Evolutionary conservation across 2,329 filamentous ascomycete species (phyloP).

Genomic region (Cucurbitaria berberidis): DNA sequence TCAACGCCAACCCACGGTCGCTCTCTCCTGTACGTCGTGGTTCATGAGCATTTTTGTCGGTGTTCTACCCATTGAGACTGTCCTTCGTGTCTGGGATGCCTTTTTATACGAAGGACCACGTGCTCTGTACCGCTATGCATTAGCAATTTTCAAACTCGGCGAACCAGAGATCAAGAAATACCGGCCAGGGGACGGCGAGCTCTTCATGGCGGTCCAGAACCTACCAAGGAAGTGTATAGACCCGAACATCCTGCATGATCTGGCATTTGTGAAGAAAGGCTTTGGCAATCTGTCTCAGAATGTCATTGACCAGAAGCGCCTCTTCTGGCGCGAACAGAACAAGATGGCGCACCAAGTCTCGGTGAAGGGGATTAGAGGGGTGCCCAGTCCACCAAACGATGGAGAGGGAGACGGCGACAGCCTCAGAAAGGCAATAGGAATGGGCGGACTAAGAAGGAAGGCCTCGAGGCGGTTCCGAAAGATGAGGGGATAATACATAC

Average conservation of each 20-base stretch:
- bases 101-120: slow-evolving; percentile 96
- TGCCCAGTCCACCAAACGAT: slow-evolving; percentile 9
- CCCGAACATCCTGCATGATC: slow-evolving; percentile 79
- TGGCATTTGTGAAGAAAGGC: slow-evolving; percentile 80
- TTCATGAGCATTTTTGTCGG: slow-evolving; percentile 98
- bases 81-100: slow-evolving; percentile 90
- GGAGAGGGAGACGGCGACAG: slow-evolving; percentile 33
- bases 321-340: slow-evolving; percentile 45
- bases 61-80: slow-evolving; percentile 88
- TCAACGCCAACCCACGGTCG: slow-evolving; percentile 79
- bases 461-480: slow-evolving; percentile 33
- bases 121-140: slow-evolving; percentile 87
- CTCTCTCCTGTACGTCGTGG: slow-evolving; percentile 92
- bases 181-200: slow-evolving; percentile 88
- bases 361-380: slow-evolving; percentile 22
- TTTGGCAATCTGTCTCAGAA: slow-evolving; percentile 83
- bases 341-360: slow-evolving; percentile 32
- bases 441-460: slow-evolving; percentile 28
- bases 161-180: slow-evolving; percentile 76
- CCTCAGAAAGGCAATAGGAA: slow-evolving; percentile 24
- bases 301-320: slow-evolving; percentile 75
- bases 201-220: slow-evolving; percentile 91
- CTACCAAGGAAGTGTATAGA: slow-evolving; percentile 83
- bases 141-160: slow-evolving; percentile 89
- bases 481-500: slow-evolving; percentile 22